Evolutionary conservation across 345 rosid species (phyloP), one percentile per base, ranked within the genome.

Genomic region (Camelina neglecta): DNA sequence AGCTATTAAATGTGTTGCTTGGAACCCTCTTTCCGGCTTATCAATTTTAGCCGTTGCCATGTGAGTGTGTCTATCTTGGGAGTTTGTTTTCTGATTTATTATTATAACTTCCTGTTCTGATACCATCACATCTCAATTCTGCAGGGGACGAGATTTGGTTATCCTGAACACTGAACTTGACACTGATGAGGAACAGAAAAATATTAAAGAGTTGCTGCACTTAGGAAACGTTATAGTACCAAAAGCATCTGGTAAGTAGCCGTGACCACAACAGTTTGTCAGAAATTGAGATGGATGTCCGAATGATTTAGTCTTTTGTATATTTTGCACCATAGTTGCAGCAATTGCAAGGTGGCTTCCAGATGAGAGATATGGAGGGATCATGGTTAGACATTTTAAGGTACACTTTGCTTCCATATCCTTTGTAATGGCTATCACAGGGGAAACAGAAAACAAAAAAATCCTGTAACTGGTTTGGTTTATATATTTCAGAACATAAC

Each of bases 11-110:
- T 83, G 63, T 81, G 94, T 92, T 8, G 79, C 97, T 50, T 95
- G 99, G 98, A 95, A 90, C 80, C 99, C 99, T 69, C 82, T 87
- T 77, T 80, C 84, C 9, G 84, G 66, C 89, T 82, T 82, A 24
- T 87, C 97, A 44, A 68, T 95, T 55, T 61, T 95, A 83, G 97
- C 96, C 4, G 76, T 84, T 29, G 75, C 93, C 76, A 87, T 66
- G 98, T 95, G 85, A 81, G 89, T 45, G 65, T 65, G 18, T 24
- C 26, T 74, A 50, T 60, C 59, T 38, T 55, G 29, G 11, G 63
- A 42, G 35, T 67, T 12, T 38, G 18, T 33, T 8, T 23, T 61
- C 8, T 31, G 49, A 9, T 8, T 48, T 24, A 24, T 45, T 69
- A 6, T 39, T 15, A 10, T 26, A 31, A 16, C 10, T 35, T n/a